phyloP scores from a whole-genome alignment of 2,329 filamentous ascomycete species.

The Zasmidium citrigriseum region DNA sequence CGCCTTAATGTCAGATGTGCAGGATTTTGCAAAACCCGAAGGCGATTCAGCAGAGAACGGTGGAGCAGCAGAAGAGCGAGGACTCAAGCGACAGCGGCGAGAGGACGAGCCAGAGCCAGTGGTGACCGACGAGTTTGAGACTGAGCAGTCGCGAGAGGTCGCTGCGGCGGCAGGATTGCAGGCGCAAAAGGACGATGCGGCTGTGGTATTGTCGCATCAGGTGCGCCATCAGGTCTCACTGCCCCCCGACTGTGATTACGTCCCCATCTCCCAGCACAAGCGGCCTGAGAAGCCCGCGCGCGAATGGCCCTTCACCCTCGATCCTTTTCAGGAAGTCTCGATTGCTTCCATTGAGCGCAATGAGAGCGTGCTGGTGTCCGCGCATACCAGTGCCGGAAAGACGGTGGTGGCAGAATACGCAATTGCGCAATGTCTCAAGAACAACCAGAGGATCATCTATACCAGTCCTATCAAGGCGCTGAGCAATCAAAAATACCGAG shows the following conservation, averaged over 20 bases:
- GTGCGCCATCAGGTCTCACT: slow-evolving; percentile 97
- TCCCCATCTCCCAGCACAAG: slow-evolving; percentile 93
- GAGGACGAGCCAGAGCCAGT: slow-evolving; percentile 73
- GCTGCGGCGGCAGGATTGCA: slow-evolving; percentile 73
- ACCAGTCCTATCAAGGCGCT: slow-evolving; percentile 98
- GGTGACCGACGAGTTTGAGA: slow-evolving; percentile 91
- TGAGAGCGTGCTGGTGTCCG: slow-evolving; percentile 94
- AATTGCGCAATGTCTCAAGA: slow-evolving; percentile 93
- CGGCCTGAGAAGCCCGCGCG: slow-evolving; percentile 83
- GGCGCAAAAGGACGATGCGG: slow-evolving; percentile 63
- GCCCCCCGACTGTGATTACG: slow-evolving; percentile 72
- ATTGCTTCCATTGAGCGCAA: slow-evolving; percentile 94
- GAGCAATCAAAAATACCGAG: slow-evolving; percentile 97
- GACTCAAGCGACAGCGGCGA: slow-evolving; percentile 65
- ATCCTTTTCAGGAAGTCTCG: slow-evolving; percentile 95
- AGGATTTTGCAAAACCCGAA: slow-evolving; percentile 9
- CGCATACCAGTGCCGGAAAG: slow-evolving; percentile 96
- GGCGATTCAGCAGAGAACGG: slow-evolving; percentile 7
- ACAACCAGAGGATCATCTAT: slow-evolving; percentile 98
- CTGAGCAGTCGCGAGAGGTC: slow-evolving; percentile 88
- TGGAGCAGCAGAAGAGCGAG: slow-evolving; percentile 39
- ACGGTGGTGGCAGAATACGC: slow-evolving; percentile 98
- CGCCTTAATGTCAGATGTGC: slow-evolving; percentile 47
- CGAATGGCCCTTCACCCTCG: slow-evolving; percentile 84
- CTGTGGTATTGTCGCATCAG: slow-evolving; percentile 89